Percentiles rank a stretch among this genome's conserved stretches.
phyloP scores from a whole-genome alignment of 352 stramenopile genomes.

The Pythium sp. region DNA sequence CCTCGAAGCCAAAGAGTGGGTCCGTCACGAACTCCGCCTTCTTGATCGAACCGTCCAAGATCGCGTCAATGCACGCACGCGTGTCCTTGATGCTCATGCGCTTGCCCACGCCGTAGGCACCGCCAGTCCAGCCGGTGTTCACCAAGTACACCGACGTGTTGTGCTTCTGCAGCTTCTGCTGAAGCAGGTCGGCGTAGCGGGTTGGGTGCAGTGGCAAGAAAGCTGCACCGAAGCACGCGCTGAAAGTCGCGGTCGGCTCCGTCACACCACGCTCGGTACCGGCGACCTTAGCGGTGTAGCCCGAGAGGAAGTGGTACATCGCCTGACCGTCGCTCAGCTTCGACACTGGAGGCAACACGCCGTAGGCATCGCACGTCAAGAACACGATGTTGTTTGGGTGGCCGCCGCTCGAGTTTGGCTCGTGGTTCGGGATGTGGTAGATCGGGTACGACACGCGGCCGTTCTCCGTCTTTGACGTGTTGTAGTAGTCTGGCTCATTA shows the following conservation, averaged over 20 bases:
- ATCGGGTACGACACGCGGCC: slow-evolving; percentile 99
- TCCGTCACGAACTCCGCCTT: slow-evolving; percentile 84
- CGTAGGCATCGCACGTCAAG: slow-evolving; percentile 98
- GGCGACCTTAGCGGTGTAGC: slow-evolving; percentile 98
- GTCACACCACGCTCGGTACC: slow-evolving; percentile 97
- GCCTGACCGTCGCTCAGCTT: slow-evolving; percentile 93
- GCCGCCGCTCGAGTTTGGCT: slow-evolving; percentile 81
- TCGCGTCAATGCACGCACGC: slow-evolving; percentile 94
- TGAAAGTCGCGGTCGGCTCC: slow-evolving; percentile 96
- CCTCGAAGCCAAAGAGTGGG: slow-evolving; percentile 93
- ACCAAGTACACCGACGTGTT: slow-evolving; percentile 94
- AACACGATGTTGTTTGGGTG: slow-evolving; percentile 98
- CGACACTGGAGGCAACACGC: slow-evolving; percentile 95
- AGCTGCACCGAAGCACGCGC: slow-evolving; percentile 95
- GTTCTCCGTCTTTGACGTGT: slow-evolving; percentile 97
- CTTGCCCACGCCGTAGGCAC: slow-evolving; percentile 94
- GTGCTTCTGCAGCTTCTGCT: slow-evolving; percentile 96
- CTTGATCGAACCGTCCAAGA: slow-evolving; percentile 95
- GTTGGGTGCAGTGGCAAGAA: slow-evolving; percentile 98
- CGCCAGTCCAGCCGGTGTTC: slow-evolving; percentile 97
- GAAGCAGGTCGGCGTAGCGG: slow-evolving; percentile 95
- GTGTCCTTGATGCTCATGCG: slow-evolving; percentile 98
- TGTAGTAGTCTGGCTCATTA: slow-evolving; percentile 93
- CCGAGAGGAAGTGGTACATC: slow-evolving; percentile 98
- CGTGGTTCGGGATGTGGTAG: slow-evolving; percentile 97